Percentiles rank a stretch among this genome's conserved stretches.
phyloP scores from a whole-genome alignment of 2,329 filamentous ascomycete genomes.

The Ophiocordyceps australis region DNA sequence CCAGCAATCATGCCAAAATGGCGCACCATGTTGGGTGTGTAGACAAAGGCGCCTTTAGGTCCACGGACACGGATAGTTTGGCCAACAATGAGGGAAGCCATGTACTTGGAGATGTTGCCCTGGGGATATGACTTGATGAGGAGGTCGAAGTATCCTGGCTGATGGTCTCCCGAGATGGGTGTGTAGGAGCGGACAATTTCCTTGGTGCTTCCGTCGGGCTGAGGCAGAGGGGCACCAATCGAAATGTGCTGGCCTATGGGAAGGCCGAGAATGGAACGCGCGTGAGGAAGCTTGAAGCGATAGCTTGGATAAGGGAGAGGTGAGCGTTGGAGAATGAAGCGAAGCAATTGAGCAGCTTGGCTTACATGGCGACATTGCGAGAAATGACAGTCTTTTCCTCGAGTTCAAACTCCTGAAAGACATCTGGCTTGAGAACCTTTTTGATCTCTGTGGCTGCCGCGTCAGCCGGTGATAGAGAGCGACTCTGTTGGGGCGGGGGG shows the following conservation, averaged over 20 bases:
- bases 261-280: constrained; percentile 72
- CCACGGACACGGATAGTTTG: constrained; percentile 81
- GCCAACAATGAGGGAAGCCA: constrained; percentile 67
- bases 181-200: constrained; percentile 87
- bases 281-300: constrained; percentile 70
- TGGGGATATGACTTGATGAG: constrained; percentile 96
- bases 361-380: constrained; percentile 93
- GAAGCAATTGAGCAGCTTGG: constrained; percentile 2
- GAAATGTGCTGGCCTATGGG: constrained; percentile 99
- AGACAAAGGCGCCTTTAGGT: constrained; percentile 95
- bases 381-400: constrained; percentile 91
- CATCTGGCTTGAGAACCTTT: constrained; percentile 71
- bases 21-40: constrained; percentile 90
- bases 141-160: constrained; percentile 84
- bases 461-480: too few species aligned
- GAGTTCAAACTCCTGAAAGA: constrained; percentile 84
- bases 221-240: constrained; percentile 58
- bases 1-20: constrained; percentile 97
- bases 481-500: constrained; percentile 5
- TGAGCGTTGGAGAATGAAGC: not conserved
- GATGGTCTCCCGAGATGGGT: constrained; percentile 75
- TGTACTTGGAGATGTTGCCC: constrained; percentile 90
- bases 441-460: constrained; percentile 49
- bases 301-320: constrained; percentile 35
- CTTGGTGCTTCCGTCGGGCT: constrained; percentile 54